A percentile compares a stretch with the other conserved stretches of the same genome.
These are phyloP conservation scores for Kondoa malvinella DNA, from an alignment of 768 basidiomycete genomes.

Conservation along the genomic window DNA sequence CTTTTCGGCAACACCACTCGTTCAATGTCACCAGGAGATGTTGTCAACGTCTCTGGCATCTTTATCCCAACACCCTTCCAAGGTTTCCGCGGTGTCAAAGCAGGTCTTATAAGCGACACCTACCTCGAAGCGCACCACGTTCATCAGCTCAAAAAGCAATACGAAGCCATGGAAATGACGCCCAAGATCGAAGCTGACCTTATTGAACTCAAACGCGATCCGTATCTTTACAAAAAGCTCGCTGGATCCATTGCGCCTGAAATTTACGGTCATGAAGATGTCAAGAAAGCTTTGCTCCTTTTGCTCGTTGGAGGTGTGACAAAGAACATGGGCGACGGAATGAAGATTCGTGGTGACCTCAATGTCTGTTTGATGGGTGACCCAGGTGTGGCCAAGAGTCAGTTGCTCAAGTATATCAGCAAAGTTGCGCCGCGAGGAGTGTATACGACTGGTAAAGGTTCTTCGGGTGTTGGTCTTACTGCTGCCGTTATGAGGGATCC, in stretches of 20 bases:
- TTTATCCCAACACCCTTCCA: slow-evolving; percentile 96
- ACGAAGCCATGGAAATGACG: slow-evolving; percentile 82
- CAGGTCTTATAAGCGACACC: slow-evolving; percentile 90
- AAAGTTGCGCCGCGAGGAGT: slow-evolving; percentile 95
- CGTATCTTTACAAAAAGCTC: slow-evolving; percentile 67
- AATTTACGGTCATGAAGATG: slow-evolving; percentile 92
- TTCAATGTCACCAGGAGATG: slow-evolving; percentile 83
- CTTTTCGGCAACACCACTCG: slow-evolving; percentile 77
- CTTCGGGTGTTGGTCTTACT: slow-evolving; percentile 94
- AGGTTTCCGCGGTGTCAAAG: slow-evolving; percentile 89
- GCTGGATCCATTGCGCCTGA: slow-evolving; percentile 92
- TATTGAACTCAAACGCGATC: slow-evolving; percentile 50
- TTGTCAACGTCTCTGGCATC: slow-evolving; percentile 85
- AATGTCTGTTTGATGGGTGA: slow-evolving; percentile 99
- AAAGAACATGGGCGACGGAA: slow-evolving; percentile 85
- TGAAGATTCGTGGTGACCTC: slow-evolving; percentile 96
- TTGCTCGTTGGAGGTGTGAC: slow-evolving; percentile 91
- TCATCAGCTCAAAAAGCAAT: slow-evolving; percentile 91
- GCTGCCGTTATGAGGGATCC: slow-evolving; percentile 99
- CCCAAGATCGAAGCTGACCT: slow-evolving; percentile 60
- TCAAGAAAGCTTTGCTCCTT: slow-evolving; percentile 86
- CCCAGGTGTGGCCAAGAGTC: slow-evolving; percentile 97
- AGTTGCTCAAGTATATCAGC: slow-evolving; percentile 90
- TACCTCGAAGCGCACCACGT: slow-evolving; percentile 84
- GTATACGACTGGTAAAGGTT: slow-evolving; percentile 96